phyloP scores from a whole-genome alignment of 2,329 filamentous ascomycete species.

The Epichloe gansuensis region DNA sequence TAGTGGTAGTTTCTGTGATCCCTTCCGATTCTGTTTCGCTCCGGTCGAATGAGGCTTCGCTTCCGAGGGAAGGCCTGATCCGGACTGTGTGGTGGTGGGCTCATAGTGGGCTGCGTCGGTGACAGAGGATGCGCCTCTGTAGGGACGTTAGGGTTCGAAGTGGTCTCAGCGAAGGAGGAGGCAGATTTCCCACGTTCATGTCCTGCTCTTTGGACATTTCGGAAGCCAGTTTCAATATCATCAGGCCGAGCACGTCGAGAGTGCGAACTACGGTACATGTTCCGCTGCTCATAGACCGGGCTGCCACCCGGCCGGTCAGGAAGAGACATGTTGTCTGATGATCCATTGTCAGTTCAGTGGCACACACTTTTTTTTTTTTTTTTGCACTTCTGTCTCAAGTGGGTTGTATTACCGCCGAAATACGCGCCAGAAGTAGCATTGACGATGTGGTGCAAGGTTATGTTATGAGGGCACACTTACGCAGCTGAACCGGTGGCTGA shows the following conservation, averaged over 20 bases:
- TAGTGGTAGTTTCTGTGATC: conserved; percentile 96
- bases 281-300: conserved; percentile 48
- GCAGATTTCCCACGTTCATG: conserved; percentile 45
- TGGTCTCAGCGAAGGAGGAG: conserved; percentile 47
- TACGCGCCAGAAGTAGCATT: not conserved
- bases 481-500: not conserved
- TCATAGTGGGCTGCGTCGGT: conserved; percentile 25
- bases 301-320: conserved; percentile 53
- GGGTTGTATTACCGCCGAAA: no score
- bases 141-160: conserved; percentile 40
- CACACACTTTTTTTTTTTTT: not conserved
- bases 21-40: conserved; percentile 71
- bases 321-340: conserved; percentile 40
- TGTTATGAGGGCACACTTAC: not conserved
- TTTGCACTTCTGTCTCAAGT: not conserved
- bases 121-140: conserved; percentile 45
- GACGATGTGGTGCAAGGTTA: not conserved
- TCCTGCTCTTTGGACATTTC: conserved; percentile 27
- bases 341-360: conserved; percentile 10
- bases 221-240: conserved; percentile 57
- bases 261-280: conserved; percentile 55
- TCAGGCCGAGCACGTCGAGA: conserved; percentile 52
- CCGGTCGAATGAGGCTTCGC: conserved; percentile 77
- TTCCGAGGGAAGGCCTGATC: conserved; percentile 49
- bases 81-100: conserved; percentile 17